Conservation (phyloP, 371 early-diverging fungal species). For the Mucor velutinosus region DNA sequence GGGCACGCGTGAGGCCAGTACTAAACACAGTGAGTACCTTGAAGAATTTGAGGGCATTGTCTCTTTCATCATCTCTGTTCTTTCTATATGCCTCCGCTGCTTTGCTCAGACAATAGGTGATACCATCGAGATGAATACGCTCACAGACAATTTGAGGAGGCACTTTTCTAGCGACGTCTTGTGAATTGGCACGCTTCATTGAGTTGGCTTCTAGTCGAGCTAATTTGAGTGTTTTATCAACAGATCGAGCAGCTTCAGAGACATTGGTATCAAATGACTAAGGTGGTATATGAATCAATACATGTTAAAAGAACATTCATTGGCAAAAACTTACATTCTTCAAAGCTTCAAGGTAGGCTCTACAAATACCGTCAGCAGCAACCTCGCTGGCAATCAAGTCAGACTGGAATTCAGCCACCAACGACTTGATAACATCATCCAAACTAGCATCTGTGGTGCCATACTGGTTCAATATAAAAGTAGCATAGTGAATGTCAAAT, state of each 20-base stretch:
- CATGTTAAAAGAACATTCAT: not conserved
- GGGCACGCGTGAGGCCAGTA: slow-evolving; percentile 36
- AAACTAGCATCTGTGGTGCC: slow-evolving; percentile 35
- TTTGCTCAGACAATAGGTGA: slow-evolving; percentile 33
- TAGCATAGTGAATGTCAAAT: slow-evolving; percentile 43
- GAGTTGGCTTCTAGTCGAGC: slow-evolving; percentile 32
- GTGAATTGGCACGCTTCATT: slow-evolving; percentile 25
- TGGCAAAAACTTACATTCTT: slow-evolving; percentile 39
- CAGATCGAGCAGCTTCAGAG: slow-evolving; percentile 23
- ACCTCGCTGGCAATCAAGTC: slow-evolving; percentile 29
- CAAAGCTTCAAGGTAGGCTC: slow-evolving; percentile 41
- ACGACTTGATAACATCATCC: slow-evolving; percentile 53
- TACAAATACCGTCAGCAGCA: slow-evolving; percentile 34
- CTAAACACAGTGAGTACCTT: slow-evolving; percentile 35
- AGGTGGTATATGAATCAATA: not conserved
- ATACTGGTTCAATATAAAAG: slow-evolving; percentile 42
- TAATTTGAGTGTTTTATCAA: slow-evolving; percentile 39
- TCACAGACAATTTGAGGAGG: slow-evolving; percentile 34
- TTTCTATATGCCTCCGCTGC: slow-evolving; percentile 32
- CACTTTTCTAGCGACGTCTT: slow-evolving; percentile 22
- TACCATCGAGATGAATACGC: slow-evolving; percentile 44
- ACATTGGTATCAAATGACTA: slow-evolving; percentile 42
- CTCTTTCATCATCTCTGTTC: slow-evolving; percentile 26
- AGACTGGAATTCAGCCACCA: slow-evolving; percentile 45
- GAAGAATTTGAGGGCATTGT: slow-evolving; percentile 44